Conservation (phyloP, 2,329 filamentous ascomycete species). For the Triangularia setosa region DNA sequence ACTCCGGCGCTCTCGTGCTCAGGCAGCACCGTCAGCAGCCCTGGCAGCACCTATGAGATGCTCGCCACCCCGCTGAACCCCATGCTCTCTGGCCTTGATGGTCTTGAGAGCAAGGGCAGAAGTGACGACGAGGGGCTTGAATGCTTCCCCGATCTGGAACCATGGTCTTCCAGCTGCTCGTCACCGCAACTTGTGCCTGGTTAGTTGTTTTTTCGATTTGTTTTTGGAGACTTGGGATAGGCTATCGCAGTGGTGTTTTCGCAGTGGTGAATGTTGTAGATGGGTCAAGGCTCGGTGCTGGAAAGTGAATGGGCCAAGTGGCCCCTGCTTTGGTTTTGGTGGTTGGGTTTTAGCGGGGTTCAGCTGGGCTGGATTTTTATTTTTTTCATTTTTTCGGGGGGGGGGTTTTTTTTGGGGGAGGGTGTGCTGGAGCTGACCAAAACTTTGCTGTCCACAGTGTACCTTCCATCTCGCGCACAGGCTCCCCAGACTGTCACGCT, state of each 20-base stretch:
- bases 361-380: slow-evolving; percentile 4
- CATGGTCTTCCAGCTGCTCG: slow-evolving; percentile 63
- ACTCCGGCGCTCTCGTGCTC: slow-evolving; percentile 84
- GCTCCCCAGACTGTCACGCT: slow-evolving; percentile 53
- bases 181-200: slow-evolving; percentile 89
- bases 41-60: slow-evolving; percentile 65
- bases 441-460: slow-evolving; percentile 37
- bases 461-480: slow-evolving; percentile 43
- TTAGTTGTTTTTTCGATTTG: slow-evolving; percentile 48
- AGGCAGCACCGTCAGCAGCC: slow-evolving; percentile 82
- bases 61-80: slow-evolving; percentile 80
- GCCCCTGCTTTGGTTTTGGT: not conserved
- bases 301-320: not conserved
- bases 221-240: not conserved
- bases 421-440: slow-evolving; percentile 33
- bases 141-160: slow-evolving; percentile 65
- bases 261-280: not conserved
- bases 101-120: slow-evolving; percentile 64
- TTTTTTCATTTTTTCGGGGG: no score
- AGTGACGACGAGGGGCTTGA: slow-evolving; percentile 71
- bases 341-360: slow-evolving; percentile 3
- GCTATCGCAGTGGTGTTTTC: no score
- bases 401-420: no score
- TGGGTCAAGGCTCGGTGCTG: no score
- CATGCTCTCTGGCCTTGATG: slow-evolving; percentile 69